These are phyloP conservation scores for Naegleria lovaniensis DNA, from an alignment of 208 protist genomes.

Conservation along the genomic window DNA sequence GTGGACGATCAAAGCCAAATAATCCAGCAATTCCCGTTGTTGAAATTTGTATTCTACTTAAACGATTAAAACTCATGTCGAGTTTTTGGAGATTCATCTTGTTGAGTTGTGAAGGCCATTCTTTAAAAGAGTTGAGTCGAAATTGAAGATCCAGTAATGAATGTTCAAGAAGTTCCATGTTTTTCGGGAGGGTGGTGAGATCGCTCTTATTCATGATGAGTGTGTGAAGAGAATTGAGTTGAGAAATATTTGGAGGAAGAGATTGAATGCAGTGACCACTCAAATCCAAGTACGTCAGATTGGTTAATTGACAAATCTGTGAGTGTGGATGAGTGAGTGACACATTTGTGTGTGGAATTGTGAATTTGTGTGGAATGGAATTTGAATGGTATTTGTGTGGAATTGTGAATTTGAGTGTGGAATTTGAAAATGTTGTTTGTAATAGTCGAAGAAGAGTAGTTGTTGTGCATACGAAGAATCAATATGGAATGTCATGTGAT, in stretches of 20 bases:
- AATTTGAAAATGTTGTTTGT: too few species aligned
- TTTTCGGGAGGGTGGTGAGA: neutral
- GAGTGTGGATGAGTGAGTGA: neutral
- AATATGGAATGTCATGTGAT: too few species aligned
- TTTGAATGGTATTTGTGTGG: too few species aligned
- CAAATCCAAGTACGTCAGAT: neutral
- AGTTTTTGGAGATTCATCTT: neutral
- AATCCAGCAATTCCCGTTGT: neutral
- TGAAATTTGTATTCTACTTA: neutral
- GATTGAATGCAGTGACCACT: neutral
- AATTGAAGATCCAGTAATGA: neutral
- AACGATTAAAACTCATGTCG: neutral
- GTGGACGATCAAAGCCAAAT: neutral
- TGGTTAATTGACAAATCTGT: neutral
- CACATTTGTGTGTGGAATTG: too few species aligned
- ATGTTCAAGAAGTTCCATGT: neutral
- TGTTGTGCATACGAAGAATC: too few species aligned
- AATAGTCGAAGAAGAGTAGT: too few species aligned
- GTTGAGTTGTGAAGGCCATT: neutral
- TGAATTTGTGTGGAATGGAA: too few species aligned
- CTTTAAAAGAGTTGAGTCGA: neutral
- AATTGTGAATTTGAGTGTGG: too few species aligned
- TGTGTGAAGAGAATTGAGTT: neutral
- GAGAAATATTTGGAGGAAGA: neutral
- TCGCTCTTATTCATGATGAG: neutral